Base-by-base conservation (phyloP, 352 stramenopile genomes). In the Phytophthora lateralis region DNA sequence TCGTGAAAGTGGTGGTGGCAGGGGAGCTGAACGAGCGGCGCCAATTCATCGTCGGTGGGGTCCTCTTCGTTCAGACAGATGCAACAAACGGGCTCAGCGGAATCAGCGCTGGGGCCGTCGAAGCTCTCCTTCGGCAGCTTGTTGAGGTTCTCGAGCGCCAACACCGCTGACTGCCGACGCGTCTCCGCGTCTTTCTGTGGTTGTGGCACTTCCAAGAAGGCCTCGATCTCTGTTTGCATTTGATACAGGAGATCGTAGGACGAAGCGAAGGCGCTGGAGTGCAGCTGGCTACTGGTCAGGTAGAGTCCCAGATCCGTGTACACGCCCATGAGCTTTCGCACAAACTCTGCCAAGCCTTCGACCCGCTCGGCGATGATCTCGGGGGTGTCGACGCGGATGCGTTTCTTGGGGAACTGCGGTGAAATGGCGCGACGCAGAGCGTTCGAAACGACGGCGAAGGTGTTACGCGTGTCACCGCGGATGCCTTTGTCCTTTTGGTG, bases 1-100 rank as follows among this genome's bases (percentile, higher is more conserved):
- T 89, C 74, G 58, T 89, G 80, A 48, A 86, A 89, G 45, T 78
- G 66, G 53, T 89, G 80, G 20, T 42, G 39, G 43, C 80, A 89
- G 6, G 77, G 73, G 20, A 89, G 58, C 32, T 69, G 56, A 21
- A 86, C 76, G 37, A 82, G 54, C 1, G 53, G 46, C 7, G 41
- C 52, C 26, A 26, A 41, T 3, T 69, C 38, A 20, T 63, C 60
- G 18, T 51, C 12, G 24, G 9, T 37, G 50, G 60, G 62, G 34
- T 68, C 55, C 24, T 70, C 55, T 34, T 71, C 62, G n/a, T 66
- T 71, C 67, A 85, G 58, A 50, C 76, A 85, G 29, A 85, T 82
- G 34, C 76, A 82, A 30, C 76, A 85, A 39, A 69, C 51, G 1
- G 64, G 64, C 12, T 70, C 62, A 30, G 43, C 4, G 12, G 39